Conservation (phyloP, 805 yeast genomes). For the Schwanniomyces pseudopolymorphus region DNA sequence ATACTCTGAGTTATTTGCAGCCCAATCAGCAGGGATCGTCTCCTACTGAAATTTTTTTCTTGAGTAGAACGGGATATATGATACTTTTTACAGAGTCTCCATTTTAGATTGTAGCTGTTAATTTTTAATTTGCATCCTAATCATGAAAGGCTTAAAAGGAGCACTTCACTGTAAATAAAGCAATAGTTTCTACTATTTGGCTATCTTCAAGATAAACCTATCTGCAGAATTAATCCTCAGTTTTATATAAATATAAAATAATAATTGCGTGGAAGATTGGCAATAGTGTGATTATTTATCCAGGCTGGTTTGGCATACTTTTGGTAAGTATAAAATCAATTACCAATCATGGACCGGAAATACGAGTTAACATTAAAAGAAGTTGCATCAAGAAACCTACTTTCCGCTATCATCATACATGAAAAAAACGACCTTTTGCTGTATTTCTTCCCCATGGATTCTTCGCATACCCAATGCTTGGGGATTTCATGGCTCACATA, state of each 20-base stretch:
- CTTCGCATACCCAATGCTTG: too few relatives aligned
- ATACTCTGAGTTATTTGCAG: not conserved
- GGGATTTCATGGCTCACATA: too few relatives aligned
- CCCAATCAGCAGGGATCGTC: not conserved
- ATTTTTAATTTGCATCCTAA: not conserved
- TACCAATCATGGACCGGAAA: not conserved
- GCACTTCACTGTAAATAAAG: not conserved
- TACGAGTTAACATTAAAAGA: not conserved
- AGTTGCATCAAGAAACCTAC: too few relatives aligned
- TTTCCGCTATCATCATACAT: too few relatives aligned
- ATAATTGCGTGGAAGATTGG: not conserved
- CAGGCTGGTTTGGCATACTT: not conserved
- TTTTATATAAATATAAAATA: not conserved
- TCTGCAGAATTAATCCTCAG: not conserved
- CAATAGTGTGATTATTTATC: not conserved
- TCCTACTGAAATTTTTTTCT: not conserved
- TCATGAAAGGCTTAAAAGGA: not conserved
- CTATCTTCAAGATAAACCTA: conserved; percentile 1
- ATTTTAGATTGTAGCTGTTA: not conserved
- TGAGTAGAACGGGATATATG: not conserved
- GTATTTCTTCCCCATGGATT: too few relatives aligned
- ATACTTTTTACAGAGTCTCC: not conserved
- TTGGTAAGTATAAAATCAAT: not conserved
- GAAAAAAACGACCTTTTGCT: too few relatives aligned
- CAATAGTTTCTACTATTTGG: not conserved